Conservation (phyloP, 1,284 basidiomycete species). For the Austropuccinia psidii region DNA sequence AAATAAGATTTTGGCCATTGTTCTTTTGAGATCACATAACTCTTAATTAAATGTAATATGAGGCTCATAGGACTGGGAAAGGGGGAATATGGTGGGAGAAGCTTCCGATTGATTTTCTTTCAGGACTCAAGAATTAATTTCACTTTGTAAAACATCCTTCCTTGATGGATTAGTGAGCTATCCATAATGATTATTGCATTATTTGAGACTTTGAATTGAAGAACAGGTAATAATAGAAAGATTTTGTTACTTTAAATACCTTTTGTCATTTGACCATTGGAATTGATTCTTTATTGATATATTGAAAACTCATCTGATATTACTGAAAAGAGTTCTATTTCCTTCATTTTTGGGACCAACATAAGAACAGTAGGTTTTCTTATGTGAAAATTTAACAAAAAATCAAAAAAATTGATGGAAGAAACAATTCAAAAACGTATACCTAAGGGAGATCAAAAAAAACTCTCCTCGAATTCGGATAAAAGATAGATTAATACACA, state of each 20-base stretch:
- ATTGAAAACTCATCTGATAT: not conserved
- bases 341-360: not conserved
- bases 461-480: no score
- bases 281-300: not conserved
- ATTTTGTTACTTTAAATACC: not conserved
- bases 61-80: not conserved
- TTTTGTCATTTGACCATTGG: not conserved
- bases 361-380: not conserved
- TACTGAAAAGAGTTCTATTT: not conserved
- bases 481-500: no score
- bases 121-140: not conserved
- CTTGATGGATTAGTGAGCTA: not conserved
- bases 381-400: no score
- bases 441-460: no score
- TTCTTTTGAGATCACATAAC: not conserved
- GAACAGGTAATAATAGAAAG: not conserved
- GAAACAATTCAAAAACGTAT: no score
- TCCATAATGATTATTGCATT: constrained; percentile 1
- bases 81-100: not conserved
- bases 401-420: no score
- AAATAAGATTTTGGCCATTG: no score
- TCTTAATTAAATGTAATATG: not conserved
- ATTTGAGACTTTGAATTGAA: not conserved
- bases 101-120: not conserved
- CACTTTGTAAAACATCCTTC: not conserved